Percentiles rank a stretch among this genome's conserved stretches.
Evolutionary conservation across 768 basidiomycete genomes (phyloP).

Genomic region (Lactarius deliciosus): DNA sequence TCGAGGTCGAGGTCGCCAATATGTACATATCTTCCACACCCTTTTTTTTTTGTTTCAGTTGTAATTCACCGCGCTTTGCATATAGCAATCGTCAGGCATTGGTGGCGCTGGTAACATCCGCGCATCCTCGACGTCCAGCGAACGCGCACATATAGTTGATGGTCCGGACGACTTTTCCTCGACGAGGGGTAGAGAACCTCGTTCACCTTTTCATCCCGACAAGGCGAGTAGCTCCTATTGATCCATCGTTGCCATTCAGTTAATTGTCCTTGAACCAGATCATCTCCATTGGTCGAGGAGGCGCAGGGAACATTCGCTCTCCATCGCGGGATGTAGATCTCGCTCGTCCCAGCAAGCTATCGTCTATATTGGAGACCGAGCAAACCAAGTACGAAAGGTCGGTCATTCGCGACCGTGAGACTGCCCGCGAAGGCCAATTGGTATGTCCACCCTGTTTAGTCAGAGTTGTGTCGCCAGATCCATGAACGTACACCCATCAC

Average conservation of each 20-base stretch:
- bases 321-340: background rate
- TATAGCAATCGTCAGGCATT: conserved; percentile 22
- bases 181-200: conserved; percentile 10
- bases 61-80: background rate
- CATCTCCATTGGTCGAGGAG: conserved; percentile 22
- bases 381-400: background rate
- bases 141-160: background rate
- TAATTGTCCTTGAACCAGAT: background rate
- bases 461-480: background rate
- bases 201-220: background rate
- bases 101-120: conserved; percentile 23
- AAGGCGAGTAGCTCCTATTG: background rate
- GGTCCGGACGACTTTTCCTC: background rate
- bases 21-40: background rate
- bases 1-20: background rate
- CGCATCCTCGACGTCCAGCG: background rate
- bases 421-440: background rate
- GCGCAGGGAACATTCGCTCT: conserved; percentile 17
- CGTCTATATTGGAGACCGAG: background rate
- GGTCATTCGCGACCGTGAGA: background rate
- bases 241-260: background rate
- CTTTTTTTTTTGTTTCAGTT: too few species aligned
- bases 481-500: conserved; percentile 2
- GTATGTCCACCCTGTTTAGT: conserved; percentile 10
- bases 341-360: background rate